Evolutionary conservation across 495 filamentous ascomycete species (phyloP), one percentile per base, ranked within the genome.

Genomic region (Penicillium riverlandense): DNA sequence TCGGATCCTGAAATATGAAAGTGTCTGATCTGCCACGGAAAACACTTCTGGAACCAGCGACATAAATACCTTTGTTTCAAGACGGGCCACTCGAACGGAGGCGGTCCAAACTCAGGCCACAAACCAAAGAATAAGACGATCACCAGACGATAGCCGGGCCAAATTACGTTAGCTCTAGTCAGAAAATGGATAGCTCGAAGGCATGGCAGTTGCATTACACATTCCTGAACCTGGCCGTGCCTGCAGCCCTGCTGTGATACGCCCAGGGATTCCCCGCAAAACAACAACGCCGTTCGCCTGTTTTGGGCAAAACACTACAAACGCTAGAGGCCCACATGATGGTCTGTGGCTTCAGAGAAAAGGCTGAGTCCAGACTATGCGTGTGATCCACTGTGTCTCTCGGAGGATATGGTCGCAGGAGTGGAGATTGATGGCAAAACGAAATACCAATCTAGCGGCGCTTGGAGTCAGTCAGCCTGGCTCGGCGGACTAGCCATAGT

Each of bases 261-360:
- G 57, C 52, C 38, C 57, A 58, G 45, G 55, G 57, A 58, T 61
- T 61, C 57, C 57, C 57, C 57, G 57, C 57, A 61, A 58, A 57
- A 47, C 12, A 47, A 49, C 15, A 37, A 41, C 41, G 28, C 35
- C 35, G 8, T 43, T 45, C 42, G 43, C 39, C 45, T 42, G 43
- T 40, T 40, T 38, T 32, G 37, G 40, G 12, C 6, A 14, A 43
- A 35, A 32, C n/a, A 43, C 38, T 46, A 53, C 50, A 53, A 49
- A 46, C 22, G 22, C 22, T 22, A 6, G 22, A 22, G 22, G 22
- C 22, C 22, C 22, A 22, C 22, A 22, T 22, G 4, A 4, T 22
- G 22, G 22, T 3, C 22, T 22, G 22, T 22, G 22, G 6, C 22
- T 22, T 22, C 22, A 6, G 22, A 3, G 22, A 14, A 33, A 15